Conservation (phyloP, 2,329 filamentous ascomycete species). For the Xylaria arbuscula region DNA sequence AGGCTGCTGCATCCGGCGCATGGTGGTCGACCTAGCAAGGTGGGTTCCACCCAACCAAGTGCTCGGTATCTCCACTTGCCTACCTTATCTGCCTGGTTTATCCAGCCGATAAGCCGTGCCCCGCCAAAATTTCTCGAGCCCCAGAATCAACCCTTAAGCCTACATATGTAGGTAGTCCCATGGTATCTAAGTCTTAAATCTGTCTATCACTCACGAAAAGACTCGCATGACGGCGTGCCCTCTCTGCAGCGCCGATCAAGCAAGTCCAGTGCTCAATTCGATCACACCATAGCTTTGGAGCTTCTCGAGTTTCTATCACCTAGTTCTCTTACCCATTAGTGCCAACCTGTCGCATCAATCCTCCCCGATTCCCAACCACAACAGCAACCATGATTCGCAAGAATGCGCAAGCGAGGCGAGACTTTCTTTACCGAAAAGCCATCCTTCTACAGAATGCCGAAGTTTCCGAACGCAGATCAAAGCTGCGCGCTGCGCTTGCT, state of each 20-base stretch:
- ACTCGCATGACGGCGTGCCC: not conserved
- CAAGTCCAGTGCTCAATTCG: not conserved
- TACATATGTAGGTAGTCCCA: not conserved
- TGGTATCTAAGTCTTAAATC: not conserved
- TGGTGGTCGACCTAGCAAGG: not conserved
- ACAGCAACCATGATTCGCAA: constrained; percentile 58
- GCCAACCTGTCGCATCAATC: not conserved
- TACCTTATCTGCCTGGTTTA: not conserved
- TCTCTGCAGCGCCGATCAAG: not conserved
- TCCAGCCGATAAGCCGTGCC: constrained; percentile 28
- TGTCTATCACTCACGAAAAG: not conserved
- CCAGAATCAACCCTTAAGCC: constrained; percentile 3
- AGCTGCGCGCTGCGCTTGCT: constrained; percentile 86
- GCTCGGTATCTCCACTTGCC: constrained; percentile 20
- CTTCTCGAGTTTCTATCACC: not conserved
- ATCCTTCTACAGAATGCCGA: constrained; percentile 90
- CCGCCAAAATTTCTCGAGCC: constrained; percentile 36
- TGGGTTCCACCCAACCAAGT: constrained; percentile 23
- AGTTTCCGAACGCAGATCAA: constrained; percentile 89
- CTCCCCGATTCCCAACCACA: constrained; percentile 46
- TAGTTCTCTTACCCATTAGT: not conserved
- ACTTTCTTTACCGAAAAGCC: constrained; percentile 90
- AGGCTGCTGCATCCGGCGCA: constrained; percentile 14
- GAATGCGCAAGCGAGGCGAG: constrained; percentile 81
- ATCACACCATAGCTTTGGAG: not conserved